Evolutionary conservation across 2,329 filamentous ascomycete genomes (phyloP), one percentile per base, ranked within the genome.

Genomic region (Fusarium sp.): DNA sequence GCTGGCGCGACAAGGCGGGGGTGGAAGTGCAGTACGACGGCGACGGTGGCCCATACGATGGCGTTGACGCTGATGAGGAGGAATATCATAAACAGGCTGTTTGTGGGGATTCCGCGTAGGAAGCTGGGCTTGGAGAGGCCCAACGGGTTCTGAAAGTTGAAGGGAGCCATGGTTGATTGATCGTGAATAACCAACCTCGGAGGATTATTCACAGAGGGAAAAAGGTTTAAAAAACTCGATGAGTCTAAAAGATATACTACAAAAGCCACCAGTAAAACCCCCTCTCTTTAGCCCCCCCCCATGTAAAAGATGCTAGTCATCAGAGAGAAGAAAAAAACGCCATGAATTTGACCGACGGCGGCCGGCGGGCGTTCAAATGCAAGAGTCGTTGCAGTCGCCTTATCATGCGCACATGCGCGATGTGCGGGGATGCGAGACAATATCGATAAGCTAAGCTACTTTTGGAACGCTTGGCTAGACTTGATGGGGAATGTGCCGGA

Each of bases 1-100:
- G 95, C 94, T 4, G 95, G 92, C 2, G 93, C 93, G 59, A 95
- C 90, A 71, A 98, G 88, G 1, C 87, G 85, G 1, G 89, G 86
- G 80, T 90, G 85, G 75, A 85, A 87, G 73, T 84, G 85, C 20
- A 91, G 84, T 22, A 90, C 84, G 6, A 90, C 81, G 70, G 85
- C 90, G 27, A 85, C 84, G 17, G 83, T 85, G 61, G 85, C 84
- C 90, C 90, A 92, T 52, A 90, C 82, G 14, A 88, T 2, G 62
- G 85, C 72, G 81, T 93, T 92, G 74, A 87, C 79, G 45, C 82
- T 12, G 11, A 88, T 73, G 56, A 92, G 83, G 25, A 86, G 75
- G 22, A 80, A 69, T 68, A 92, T 92, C 59, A 90, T 86, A 56
- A 82, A 81, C 59, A 89, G 73, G 68, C 80, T 80, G 63, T 83